Evolutionary conservation across 192 early-diverging fungal genomes (phyloP).

Genomic region (Linnemannia hyalina): DNA sequence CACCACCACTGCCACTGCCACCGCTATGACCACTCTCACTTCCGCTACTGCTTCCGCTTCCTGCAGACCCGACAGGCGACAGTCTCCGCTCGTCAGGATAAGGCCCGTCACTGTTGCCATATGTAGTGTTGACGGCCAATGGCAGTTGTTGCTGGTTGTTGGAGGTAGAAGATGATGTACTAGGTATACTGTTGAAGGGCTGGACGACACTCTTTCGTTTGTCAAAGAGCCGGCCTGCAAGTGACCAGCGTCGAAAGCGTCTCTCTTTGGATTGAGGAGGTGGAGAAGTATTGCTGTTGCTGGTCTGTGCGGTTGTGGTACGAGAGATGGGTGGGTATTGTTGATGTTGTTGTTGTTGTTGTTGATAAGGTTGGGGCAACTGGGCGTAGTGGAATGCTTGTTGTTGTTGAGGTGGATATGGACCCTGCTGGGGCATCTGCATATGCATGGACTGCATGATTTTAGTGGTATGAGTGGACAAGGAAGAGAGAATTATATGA

Average conservation of each 20-base stretch:
- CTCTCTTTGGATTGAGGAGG: constrained; percentile 2
- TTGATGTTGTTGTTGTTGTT: too few species aligned
- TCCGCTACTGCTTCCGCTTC: background rate
- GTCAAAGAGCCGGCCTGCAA: constrained; percentile 35
- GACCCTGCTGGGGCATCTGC: background rate
- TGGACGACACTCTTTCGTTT: constrained; percentile 8
- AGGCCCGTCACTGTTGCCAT: background rate
- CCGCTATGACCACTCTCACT: background rate
- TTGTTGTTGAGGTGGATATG: background rate
- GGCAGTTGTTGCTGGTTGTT: background rate
- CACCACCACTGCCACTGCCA: background rate
- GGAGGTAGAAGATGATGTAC: background rate
- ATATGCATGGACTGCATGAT: constrained; percentile 1
- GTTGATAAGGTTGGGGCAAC: background rate
- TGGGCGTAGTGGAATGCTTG: background rate
- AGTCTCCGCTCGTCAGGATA: background rate
- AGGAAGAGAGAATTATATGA: background rate
- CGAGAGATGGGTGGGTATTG: too few species aligned
- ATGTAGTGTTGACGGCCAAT: background rate
- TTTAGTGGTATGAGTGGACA: background rate
- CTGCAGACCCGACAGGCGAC: background rate
- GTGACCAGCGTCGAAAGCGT: constrained; percentile 19
- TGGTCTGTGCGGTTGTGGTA: background rate
- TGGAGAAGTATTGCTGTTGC: background rate
- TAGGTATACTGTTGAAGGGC: constrained; percentile 22